Conservation (phyloP, 768 basidiomycete genomes). For the Hygrophoropsis aurantiaca region DNA sequence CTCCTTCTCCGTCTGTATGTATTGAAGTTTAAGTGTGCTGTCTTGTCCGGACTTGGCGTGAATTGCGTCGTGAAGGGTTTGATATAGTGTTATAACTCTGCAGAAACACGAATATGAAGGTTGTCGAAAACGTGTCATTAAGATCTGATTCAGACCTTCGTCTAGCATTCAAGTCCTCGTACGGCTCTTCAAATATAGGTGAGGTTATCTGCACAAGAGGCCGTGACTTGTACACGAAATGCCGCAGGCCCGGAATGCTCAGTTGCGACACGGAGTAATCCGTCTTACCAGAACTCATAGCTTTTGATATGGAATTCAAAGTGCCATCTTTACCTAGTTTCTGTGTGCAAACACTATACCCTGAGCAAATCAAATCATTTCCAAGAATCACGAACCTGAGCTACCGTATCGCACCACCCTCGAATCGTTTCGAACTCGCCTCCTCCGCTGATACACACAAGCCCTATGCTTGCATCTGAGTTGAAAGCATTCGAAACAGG, state of each 20-base stretch:
- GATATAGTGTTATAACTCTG: conserved; percentile 86
- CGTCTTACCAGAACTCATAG: conserved; percentile 49
- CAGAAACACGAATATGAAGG: conserved; percentile 5
- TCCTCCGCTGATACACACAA: conserved; percentile 80
- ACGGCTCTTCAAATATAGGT: conserved; percentile 86
- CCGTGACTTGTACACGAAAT: conserved; percentile 94
- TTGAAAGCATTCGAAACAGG: background rate
- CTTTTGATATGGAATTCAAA: conserved; percentile 47
- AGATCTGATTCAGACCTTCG: conserved; percentile 47
- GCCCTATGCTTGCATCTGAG: conserved; percentile 45
- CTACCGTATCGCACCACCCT: conserved; percentile 68
- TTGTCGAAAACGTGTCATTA: background rate
- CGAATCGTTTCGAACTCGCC: conserved; percentile 85
- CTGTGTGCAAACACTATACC: conserved; percentile 34
- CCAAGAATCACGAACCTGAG: conserved; percentile 43
- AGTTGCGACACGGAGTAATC: conserved; percentile 73
- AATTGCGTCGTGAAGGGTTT: conserved; percentile 82
- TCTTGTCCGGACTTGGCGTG: conserved; percentile 88
- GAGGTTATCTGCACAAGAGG: conserved; percentile 85
- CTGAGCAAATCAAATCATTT: background rate
- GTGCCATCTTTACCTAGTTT: conserved; percentile 64
- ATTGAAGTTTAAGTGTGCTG: conserved; percentile 81
- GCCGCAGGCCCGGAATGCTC: conserved; percentile 86
- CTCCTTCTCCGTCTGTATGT: conserved; percentile 82
- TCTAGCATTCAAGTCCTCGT: conserved; percentile 58